Evolutionary conservation across 768 basidiomycete genomes (phyloP), one percentile per base, ranked within the genome.

Genomic region (Cytidiella melzeri): DNA sequence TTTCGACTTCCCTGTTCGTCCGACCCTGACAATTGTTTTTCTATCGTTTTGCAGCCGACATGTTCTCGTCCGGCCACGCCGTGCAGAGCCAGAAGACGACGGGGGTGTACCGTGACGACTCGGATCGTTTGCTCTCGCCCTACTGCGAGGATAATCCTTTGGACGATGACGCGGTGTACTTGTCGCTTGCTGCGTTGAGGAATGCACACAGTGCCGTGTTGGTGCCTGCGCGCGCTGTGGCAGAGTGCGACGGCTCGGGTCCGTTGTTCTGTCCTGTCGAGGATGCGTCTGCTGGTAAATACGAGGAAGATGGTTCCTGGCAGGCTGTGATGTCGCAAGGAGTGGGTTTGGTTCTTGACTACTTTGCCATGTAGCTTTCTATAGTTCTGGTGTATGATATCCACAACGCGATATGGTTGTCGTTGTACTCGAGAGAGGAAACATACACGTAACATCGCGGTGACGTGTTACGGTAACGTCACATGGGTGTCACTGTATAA

Each of bases 131-230:
- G 55, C 56, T 69, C 53, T 72, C 67, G 51, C 66, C 69, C 12
- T 69, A 69, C 44, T 45, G 51, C 3, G 61, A 63, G 25, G 67
- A 66, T 41, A 66, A 69, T 43, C 65, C 62, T 10, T 61, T 66
- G 43, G 72, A 72, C 54, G 59, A 67, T 46, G 66, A 72, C 23
- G 66, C 65, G 47, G 56, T 70, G 51, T 68, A 69, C 56, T 57
- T 63, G 28, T 55, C 58, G 34, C 57, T 71, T 37, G 56, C 62
- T 38, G 58, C 59, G 36, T 64, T 67, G 48, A 65, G 70, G 7
- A 60, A 55, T 25, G 66, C 60, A 51, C 63, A 61, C 58, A 62
- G 67, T 28, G 30, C 58, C 37, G 40, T 27, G 27, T 21, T 2
- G 43, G 18, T 25, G 15, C 18, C 27, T 28, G 51, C 30, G 37